Evolutionary conservation across 78 protist genomes (phyloP).

Genomic region (Dictyostelium capitatum): DNA sequence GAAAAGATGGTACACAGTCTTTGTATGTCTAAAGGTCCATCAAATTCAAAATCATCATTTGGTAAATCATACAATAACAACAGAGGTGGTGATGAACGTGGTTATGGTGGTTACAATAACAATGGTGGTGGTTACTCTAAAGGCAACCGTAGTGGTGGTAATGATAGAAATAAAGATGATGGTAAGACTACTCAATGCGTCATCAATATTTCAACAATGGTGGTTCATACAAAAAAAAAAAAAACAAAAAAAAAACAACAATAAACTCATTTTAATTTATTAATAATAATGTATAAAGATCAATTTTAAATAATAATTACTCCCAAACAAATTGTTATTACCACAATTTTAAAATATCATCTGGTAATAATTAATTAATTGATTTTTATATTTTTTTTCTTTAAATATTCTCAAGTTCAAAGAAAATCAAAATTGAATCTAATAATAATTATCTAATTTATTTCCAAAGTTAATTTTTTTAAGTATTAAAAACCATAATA

Average conservation of each 20-base stretch:
- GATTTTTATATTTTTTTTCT: too few relatives aligned
- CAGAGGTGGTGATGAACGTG: neutral
- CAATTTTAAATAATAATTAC: too few relatives aligned
- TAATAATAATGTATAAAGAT: neutral
- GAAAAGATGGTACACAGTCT: constrained; percentile 37
- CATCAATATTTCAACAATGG: constrained; percentile 6
- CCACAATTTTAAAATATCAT: too few relatives aligned
- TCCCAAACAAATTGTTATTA: too few relatives aligned
- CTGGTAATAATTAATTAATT: too few relatives aligned
- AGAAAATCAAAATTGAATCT: too few relatives aligned
- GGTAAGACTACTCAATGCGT: constrained; percentile 14
- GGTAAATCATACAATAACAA: neutral
- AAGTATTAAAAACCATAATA: too few relatives aligned
- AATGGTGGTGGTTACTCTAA: neutral
- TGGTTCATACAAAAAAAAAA: constrained; percentile 1
- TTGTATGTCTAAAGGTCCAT: constrained; percentile 29
- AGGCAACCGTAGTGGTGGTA: neutral
- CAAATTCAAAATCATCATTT: neutral
- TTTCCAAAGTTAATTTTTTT: too few relatives aligned
- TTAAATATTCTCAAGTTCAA: too few relatives aligned
- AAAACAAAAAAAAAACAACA: neutral
- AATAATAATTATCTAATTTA: too few relatives aligned
- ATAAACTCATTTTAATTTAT: neutral
- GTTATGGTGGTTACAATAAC: constrained; percentile 2
- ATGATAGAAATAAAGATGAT: neutral